phyloP scores from a whole-genome alignment of 2,329 filamentous ascomycete species.

The Phoma sp. region DNA sequence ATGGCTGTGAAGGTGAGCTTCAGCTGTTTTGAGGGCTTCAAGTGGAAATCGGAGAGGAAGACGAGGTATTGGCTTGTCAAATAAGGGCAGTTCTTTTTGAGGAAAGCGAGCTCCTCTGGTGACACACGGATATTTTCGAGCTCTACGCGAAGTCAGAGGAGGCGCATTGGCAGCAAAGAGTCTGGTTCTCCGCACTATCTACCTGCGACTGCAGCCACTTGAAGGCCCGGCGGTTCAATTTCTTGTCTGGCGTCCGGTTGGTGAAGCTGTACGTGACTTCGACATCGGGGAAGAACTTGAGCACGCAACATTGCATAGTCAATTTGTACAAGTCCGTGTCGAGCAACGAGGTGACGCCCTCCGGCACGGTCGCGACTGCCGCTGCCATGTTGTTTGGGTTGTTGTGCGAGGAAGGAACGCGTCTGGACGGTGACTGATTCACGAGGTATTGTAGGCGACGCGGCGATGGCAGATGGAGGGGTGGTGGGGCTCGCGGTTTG shows the following conservation, averaged over 20 bases:
- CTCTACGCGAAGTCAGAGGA: slow-evolving; percentile 56
- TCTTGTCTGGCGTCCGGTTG: slow-evolving; percentile 93
- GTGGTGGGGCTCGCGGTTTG: slow-evolving; percentile 31
- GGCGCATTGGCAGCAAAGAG: neutral
- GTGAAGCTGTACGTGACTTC: slow-evolving; percentile 92
- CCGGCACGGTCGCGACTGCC: slow-evolving; percentile 36
- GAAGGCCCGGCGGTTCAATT: slow-evolving; percentile 81
- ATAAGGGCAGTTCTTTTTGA: slow-evolving; percentile 80
- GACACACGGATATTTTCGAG: slow-evolving; percentile 82
- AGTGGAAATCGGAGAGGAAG: slow-evolving; percentile 80
- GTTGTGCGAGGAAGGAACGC: slow-evolving; percentile 1
- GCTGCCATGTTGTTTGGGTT: slow-evolving; percentile 27
- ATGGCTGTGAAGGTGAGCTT: slow-evolving; percentile 67
- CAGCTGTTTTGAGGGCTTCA: slow-evolving; percentile 83
- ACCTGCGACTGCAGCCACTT: slow-evolving; percentile 86
- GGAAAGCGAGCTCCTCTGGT: slow-evolving; percentile 78
- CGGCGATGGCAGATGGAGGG: slow-evolving; percentile 30
- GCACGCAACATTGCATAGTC: slow-evolving; percentile 90
- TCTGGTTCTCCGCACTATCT: slow-evolving; percentile 60
- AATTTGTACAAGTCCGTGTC: slow-evolving; percentile 84
- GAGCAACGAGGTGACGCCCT: slow-evolving; percentile 53
- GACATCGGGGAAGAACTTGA: slow-evolving; percentile 84
- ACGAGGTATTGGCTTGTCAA: slow-evolving; percentile 77
- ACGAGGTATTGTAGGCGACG: slow-evolving; percentile 4
- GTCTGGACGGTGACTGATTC: slow-evolving; percentile 2